Evolutionary conservation across 768 basidiomycete species (phyloP), one percentile per base, ranked within the genome.

Genomic region (Crassisporium funariophilum): DNA sequence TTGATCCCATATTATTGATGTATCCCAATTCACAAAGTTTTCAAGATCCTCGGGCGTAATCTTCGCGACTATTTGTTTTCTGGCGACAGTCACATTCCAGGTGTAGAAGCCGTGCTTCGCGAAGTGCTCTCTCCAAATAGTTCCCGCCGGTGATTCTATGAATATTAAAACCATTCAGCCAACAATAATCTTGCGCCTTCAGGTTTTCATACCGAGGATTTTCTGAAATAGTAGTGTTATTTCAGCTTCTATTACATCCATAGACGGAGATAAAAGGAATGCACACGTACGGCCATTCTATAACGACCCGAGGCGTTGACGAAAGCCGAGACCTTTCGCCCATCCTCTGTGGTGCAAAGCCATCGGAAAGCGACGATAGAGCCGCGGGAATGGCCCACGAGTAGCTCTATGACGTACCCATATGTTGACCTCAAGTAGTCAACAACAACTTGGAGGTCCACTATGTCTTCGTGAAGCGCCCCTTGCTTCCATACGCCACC

Each of bases 381-480:
- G 5, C 86, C 90, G 25, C 88, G 81, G 12, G 89, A 92, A 64
- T 93, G 91, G 1, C 83, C 88, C 5, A 93, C 77, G 29, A 92
- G 61, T 44, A 87, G 64, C 57, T 84, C 84, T 39, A 90, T 66
- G 24, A 74, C 67, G 62, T 92, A 93, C 2, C 86, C 86, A 53
- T 81, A 82, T 20, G 63, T 67, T 5, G 52, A 57, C 47, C 77
- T 76, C 17, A 92, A 75, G 59, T 83, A 79, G 31, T 75, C 72
- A 19, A 83, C 85, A 7, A 89, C 87, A 2, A 72, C 74, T 44
- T 76, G 64, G 24, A 92, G 68, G 64, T 93, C 91, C 50, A 77
- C 71, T 2, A 86, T 51, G 54, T 90, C 88, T 35, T 82, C 75
- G 2, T 63, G 59, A 37, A 91, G 61, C 7, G 76, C 78, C 4